Percentiles rank a stretch among this genome's conserved stretches.
These are phyloP conservation scores for Trichosporon sp. DNA, from an alignment of 1,284 basidiomycete genomes.

Conservation along the genomic window DNA sequence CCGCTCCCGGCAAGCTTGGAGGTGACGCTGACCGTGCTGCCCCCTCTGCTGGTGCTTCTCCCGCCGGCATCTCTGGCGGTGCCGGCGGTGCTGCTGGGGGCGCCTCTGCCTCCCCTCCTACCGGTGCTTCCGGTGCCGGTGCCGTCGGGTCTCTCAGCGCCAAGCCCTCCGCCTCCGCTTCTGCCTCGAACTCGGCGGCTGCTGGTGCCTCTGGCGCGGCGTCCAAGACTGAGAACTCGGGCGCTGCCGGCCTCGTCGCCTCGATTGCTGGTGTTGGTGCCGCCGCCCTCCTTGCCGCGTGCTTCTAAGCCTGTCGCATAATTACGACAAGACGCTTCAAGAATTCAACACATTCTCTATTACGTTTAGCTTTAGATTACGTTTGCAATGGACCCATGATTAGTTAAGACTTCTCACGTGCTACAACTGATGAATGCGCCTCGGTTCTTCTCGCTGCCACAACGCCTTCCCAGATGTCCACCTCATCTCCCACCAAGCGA, in stretches of 20 bases:
- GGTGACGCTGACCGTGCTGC: neutral
- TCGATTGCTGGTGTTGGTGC: neutral
- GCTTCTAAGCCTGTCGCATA: neutral
- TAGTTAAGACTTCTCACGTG: too few relatives aligned
- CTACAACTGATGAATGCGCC: too few relatives aligned
- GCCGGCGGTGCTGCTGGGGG: too few relatives aligned
- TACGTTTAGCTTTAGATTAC: too few relatives aligned
- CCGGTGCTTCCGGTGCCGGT: neutral
- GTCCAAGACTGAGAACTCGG: neutral
- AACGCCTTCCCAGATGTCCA: too few relatives aligned
- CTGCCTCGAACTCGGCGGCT: neutral
- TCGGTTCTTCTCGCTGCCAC: too few relatives aligned
- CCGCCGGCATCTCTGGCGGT: too few relatives aligned
- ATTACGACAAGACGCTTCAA: neutral
- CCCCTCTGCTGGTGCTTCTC: neutral
- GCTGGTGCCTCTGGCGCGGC: too few relatives aligned
- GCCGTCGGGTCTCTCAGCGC: neutral
- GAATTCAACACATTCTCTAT: neutral
- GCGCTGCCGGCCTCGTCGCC: neutral
- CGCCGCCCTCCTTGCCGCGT: neutral
- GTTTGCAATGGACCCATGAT: too few relatives aligned
- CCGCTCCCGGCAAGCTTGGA: too few relatives aligned
- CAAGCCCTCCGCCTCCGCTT: neutral
- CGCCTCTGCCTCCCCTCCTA: neutral
- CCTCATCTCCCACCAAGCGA: too few relatives aligned